These are phyloP conservation scores for Fraxinus ornus DNA, from an alignment of 305 asterid species.

Conservation along the genomic window DNA sequence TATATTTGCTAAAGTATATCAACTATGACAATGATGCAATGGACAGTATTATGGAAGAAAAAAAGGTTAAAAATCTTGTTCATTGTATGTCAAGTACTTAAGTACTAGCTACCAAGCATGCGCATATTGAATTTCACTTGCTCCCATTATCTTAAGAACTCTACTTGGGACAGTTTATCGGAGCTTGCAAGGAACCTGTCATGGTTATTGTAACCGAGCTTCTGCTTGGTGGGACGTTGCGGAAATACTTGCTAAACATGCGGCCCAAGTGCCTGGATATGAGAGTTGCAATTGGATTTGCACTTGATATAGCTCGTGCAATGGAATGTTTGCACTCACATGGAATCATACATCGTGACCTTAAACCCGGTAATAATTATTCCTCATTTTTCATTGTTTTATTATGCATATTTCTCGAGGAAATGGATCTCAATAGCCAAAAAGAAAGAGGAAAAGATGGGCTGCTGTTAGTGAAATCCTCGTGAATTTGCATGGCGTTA, in stretches of 20 bases:
- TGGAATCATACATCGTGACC: slow-evolving; percentile 62
- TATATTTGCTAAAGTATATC: background rate
- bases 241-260: slow-evolving; percentile 47
- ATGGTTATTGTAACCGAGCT: slow-evolving; percentile 66
- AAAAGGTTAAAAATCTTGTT: background rate
- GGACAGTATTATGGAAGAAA: background rate
- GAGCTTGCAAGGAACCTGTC: slow-evolving; percentile 64
- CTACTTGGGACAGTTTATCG: slow-evolving; percentile 40
- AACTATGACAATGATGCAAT: background rate
- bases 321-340: slow-evolving; percentile 64
- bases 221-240: slow-evolving; percentile 54
- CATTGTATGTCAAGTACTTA: background rate
- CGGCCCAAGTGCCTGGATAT: slow-evolving; percentile 50
- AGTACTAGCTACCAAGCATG: background rate
- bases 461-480: background rate
- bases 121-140: background rate
- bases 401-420: background rate
- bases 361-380: slow-evolving; percentile 46
- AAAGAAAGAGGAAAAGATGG: background rate
- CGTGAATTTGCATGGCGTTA: background rate
- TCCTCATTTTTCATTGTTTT: background rate
- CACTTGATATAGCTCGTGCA: slow-evolving; percentile 60
- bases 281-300: slow-evolving; percentile 48
- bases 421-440: background rate
- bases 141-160: background rate